Evolutionary conservation across 805 yeast genomes (phyloP).

Genomic region (Brettanomyces anomalus): DNA sequence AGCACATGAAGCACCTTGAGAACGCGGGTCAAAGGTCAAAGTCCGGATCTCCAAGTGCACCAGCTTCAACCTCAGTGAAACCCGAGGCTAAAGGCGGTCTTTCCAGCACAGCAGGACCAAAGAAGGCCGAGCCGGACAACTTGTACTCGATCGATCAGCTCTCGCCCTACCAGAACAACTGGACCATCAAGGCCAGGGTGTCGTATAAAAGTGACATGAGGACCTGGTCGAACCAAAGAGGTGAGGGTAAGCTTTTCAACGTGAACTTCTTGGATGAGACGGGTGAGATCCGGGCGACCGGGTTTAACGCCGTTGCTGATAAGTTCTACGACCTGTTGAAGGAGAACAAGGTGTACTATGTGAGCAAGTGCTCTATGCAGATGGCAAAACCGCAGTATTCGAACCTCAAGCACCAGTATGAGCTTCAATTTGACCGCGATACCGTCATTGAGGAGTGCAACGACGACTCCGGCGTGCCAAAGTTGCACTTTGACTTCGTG

Average conservation of each 20-base stretch:
- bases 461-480: slow-evolving; percentile 59
- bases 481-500: slow-evolving; percentile 66
- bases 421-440: slow-evolving; percentile 73
- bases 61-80: background rate
- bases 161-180: slow-evolving; percentile 82
- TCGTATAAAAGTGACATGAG: slow-evolving; percentile 80
- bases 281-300: slow-evolving; percentile 93
- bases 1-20: slow-evolving; percentile 5
- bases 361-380: slow-evolving; percentile 72
- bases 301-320: slow-evolving; percentile 82
- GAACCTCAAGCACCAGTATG: slow-evolving; percentile 79
- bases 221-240: slow-evolving; percentile 79
- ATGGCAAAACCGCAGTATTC: slow-evolving; percentile 83
- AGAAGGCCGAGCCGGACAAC: slow-evolving; percentile 21
- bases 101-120: slow-evolving; percentile 2
- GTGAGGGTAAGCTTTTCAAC: slow-evolving; percentile 85
- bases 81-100: slow-evolving; percentile 1
- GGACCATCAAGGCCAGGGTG: slow-evolving; percentile 93
- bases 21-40: slow-evolving; percentile 7
- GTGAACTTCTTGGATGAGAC: slow-evolving; percentile 88
- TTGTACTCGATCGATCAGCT: slow-evolving; percentile 75
- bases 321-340: slow-evolving; percentile 64
- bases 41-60: slow-evolving; percentile 4
- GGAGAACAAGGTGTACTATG: slow-evolving; percentile 84
- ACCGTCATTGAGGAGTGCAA: slow-evolving; percentile 62